A percentile compares a stretch with the other conserved stretches of the same genome.
Evolutionary conservation across 208 protist genomes (phyloP).

Genomic region (Crithidia expoeki): DNA sequence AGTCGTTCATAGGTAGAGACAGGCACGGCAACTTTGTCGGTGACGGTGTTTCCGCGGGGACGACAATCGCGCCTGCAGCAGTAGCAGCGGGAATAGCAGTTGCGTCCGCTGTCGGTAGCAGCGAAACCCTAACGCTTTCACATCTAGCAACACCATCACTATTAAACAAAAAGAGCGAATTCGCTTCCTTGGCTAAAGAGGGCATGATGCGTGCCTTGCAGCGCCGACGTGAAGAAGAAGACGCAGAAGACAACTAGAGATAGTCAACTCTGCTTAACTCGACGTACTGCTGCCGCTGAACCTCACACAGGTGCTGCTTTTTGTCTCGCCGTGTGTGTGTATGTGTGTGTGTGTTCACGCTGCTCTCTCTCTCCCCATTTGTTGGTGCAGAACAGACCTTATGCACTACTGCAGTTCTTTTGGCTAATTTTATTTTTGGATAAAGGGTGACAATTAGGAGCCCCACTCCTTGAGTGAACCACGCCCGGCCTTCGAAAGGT

Average conservation of each 20-base stretch:
- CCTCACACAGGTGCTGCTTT: no score
- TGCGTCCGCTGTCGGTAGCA: background rate
- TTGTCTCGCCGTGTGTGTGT: background rate
- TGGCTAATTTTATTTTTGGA: no score
- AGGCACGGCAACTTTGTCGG: background rate
- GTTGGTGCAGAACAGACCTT: no score
- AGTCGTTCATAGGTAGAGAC: conserved; percentile 30
- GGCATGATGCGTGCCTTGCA: conserved; percentile 45
- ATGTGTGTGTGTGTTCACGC: background rate
- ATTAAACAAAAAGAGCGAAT: background rate
- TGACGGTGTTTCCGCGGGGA: background rate
- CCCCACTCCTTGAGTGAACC: no score
- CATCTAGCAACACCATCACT: background rate
- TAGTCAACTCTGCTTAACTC: background rate
- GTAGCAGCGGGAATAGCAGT: background rate
- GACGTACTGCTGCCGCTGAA: no score
- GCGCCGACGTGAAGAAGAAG: conserved; percentile 34
- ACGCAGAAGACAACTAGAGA: conserved; percentile 23
- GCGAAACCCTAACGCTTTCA: background rate
- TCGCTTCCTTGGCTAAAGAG: conserved; percentile 8
- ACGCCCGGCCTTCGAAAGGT: no score
- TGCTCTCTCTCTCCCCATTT: no score
- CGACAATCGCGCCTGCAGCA: background rate
- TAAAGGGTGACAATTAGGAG: no score
- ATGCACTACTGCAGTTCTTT: no score